Evolutionary conservation across 257 asterid genomes (phyloP).

Genomic region (Fraxinus pennsylvanica): DNA sequence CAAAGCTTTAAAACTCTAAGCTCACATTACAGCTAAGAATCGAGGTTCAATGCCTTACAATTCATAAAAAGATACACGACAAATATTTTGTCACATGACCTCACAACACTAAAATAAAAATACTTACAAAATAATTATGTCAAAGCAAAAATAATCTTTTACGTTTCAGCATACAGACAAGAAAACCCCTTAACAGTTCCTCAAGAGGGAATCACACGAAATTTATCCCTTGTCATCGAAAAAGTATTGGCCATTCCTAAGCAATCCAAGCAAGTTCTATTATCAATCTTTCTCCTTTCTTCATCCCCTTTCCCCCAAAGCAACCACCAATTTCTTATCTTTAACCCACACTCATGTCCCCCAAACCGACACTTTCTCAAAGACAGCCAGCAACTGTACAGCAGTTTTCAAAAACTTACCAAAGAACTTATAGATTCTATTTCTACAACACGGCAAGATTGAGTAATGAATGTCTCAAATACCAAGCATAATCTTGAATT

Average conservation of each 20-base stretch:
- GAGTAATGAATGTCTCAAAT: background rate
- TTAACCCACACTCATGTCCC: background rate
- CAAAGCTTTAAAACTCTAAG: background rate
- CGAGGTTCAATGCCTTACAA: background rate
- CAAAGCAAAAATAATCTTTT: no score
- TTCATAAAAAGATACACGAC: no score
- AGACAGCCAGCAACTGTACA: background rate
- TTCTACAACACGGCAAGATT: background rate
- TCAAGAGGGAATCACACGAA: background rate
- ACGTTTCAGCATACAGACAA: background rate
- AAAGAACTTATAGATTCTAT: background rate
- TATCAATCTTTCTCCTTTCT: background rate
- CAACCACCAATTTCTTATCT: background rate
- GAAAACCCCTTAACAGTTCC: background rate
- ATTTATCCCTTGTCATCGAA: no score
- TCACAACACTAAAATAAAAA: no score
- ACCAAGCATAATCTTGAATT: background rate
- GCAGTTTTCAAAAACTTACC: background rate
- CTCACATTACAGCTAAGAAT: background rate
- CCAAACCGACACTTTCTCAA: background rate
- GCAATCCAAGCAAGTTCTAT: background rate
- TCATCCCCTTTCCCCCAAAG: background rate
- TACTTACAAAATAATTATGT: no score
- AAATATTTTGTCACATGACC: no score
- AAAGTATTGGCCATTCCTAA: no score